Evolutionary conservation across 208 protist genomes (phyloP).

Genomic region (Leptomonas seymouri): DNA sequence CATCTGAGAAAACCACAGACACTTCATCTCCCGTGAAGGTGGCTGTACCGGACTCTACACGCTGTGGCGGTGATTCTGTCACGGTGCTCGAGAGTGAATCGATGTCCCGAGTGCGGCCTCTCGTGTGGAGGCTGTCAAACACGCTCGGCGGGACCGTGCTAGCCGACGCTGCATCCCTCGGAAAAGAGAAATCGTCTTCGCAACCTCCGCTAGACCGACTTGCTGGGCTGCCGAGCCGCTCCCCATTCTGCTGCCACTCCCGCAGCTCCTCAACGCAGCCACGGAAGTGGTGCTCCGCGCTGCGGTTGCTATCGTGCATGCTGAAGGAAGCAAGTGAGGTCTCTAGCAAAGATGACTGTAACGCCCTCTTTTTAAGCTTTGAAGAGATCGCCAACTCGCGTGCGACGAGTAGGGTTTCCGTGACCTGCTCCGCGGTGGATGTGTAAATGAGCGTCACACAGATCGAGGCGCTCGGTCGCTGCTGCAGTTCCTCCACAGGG

Average conservation of each 20-base stretch:
- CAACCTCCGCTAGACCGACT: neutral
- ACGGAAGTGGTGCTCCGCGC: neutral
- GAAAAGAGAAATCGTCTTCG: neutral
- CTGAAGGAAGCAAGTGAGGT: neutral
- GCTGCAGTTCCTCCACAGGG: neutral
- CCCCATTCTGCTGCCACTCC: neutral
- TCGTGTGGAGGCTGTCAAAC: neutral
- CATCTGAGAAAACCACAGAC: neutral
- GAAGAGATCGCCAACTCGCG: neutral
- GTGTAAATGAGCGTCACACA: constrained; percentile 37
- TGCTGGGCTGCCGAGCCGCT: neutral
- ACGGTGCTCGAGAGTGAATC: neutral
- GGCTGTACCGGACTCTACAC: neutral
- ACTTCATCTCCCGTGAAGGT: constrained; percentile 4
- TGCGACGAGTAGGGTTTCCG: constrained; percentile 17
- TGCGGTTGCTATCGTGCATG: neutral
- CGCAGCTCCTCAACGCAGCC: constrained; percentile 10
- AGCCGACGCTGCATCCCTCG: neutral
- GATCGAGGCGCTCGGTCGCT: neutral
- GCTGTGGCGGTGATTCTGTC: neutral
- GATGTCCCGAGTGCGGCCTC: neutral
- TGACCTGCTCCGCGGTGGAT: constrained; percentile 29
- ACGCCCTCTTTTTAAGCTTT: neutral
- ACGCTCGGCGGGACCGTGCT: constrained; percentile 20
- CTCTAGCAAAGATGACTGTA: neutral